Evolutionary conservation across 768 basidiomycete species (phyloP).

Genomic region (Hydnum rufescens): DNA sequence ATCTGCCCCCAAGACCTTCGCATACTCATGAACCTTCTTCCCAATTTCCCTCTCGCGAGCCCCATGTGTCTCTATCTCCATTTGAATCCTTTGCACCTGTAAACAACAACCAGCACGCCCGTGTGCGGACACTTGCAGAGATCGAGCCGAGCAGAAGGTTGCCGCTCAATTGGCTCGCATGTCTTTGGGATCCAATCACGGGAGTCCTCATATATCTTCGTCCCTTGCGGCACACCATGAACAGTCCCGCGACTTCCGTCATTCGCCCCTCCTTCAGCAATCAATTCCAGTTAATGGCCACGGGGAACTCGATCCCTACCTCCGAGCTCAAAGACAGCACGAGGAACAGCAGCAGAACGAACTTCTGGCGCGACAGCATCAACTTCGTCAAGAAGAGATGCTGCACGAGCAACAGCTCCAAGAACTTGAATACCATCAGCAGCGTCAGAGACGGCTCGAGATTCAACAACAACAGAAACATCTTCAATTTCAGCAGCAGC

Average conservation of each 20-base stretch:
- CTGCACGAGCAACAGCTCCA: constrained; percentile 9
- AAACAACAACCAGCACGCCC: constrained; percentile 10
- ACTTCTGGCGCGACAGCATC: constrained; percentile 6
- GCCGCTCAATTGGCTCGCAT: constrained; percentile 20
- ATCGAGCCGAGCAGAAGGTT: constrained; percentile 65
- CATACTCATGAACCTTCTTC: too few relatives aligned
- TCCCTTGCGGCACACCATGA: not conserved
- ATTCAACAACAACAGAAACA: constrained; percentile 7
- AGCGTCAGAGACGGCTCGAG: not conserved
- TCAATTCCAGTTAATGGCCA: constrained; percentile 13
- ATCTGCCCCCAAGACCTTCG: constrained; percentile 12
- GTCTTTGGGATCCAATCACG: not conserved
- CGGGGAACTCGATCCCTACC: too few relatives aligned
- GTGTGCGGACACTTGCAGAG: constrained; percentile 51
- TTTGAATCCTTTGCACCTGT: too few relatives aligned
- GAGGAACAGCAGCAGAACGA: constrained; percentile 22
- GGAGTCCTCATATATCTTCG: not conserved
- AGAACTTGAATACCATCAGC: constrained; percentile 3
- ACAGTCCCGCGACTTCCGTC: not conserved
- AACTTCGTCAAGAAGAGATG: not conserved
- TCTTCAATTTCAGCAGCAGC: constrained; percentile 53
- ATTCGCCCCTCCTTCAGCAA: not conserved
- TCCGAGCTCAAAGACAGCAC: constrained; percentile 17
- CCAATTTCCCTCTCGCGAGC: too few relatives aligned
- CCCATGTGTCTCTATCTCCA: too few relatives aligned